Evolutionary conservation across 495 filamentous ascomycete species (phyloP).

Genomic region (Podospora pseudocomata): DNA sequence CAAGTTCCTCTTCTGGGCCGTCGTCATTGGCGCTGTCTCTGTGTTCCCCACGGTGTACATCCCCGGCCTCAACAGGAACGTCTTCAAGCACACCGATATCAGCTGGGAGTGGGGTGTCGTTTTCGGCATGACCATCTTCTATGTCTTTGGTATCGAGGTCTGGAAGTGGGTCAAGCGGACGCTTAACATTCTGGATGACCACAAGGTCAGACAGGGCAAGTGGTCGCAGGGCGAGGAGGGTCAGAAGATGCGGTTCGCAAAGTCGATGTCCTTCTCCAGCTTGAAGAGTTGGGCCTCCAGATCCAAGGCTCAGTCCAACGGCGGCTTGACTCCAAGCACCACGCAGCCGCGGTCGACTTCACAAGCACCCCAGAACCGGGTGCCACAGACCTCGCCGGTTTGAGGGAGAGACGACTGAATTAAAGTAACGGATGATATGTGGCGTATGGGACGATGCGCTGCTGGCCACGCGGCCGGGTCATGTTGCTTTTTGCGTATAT

Average conservation of each 20-base stretch:
- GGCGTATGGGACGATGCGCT: neutral
- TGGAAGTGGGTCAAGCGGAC: conserved; percentile 64
- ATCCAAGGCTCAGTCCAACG: conserved; percentile 24
- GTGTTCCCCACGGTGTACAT: conserved; percentile 75
- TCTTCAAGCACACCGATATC: conserved; percentile 74
- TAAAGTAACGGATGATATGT: neutral
- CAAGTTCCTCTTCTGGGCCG: conserved; percentile 70
- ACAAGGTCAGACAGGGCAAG: conserved; percentile 36
- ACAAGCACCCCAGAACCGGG: conserved; percentile 5
- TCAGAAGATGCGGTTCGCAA: conserved; percentile 30
- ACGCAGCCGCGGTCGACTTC: conserved; percentile 14
- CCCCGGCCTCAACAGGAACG: conserved; percentile 60
- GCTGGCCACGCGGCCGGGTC: too few species aligned
- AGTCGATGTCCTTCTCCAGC: conserved; percentile 41
- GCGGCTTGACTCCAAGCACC: conserved; percentile 17
- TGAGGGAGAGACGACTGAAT: neutral
- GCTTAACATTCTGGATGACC: conserved; percentile 43
- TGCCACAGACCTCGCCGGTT: conserved; percentile 5
- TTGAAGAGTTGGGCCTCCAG: conserved; percentile 41
- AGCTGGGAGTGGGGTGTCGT: conserved; percentile 70
- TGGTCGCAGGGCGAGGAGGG: conserved; percentile 45
- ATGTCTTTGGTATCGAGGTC: conserved; percentile 58
- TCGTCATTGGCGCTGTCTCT: conserved; percentile 61
- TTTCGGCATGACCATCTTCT: conserved; percentile 57
- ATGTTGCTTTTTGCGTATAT: neutral